Conservation (phyloP, 352 stramenopile genomes). For the Pythium aristosporum region DNA sequence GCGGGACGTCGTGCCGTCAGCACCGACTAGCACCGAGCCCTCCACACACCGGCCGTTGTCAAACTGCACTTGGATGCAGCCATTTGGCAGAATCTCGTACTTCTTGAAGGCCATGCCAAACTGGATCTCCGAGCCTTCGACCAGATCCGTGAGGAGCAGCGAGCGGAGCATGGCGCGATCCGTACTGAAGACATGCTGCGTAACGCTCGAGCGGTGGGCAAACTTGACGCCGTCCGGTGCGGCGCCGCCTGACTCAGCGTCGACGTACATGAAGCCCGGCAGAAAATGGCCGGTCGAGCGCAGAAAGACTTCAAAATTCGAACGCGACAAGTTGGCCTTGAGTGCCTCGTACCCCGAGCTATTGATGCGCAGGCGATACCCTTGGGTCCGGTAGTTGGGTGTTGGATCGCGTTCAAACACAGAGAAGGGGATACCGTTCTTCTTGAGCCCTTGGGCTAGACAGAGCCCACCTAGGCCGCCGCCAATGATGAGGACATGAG, state of each 20-base stretch:
- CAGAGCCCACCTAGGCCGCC: constrained; percentile 59
- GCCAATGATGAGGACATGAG: constrained; percentile 34
- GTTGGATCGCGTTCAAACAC: constrained; percentile 64
- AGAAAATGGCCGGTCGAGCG: constrained; percentile 53
- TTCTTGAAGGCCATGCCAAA: constrained; percentile 60
- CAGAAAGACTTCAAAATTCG: constrained; percentile 61
- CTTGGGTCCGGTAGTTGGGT: constrained; percentile 59
- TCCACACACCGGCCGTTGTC: constrained; percentile 48
- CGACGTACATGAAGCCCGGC: constrained; percentile 48
- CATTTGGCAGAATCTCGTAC: constrained; percentile 42
- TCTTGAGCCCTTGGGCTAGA: constrained; percentile 60
- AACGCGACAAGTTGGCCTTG: constrained; percentile 40
- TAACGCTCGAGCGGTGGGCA: constrained; percentile 8
- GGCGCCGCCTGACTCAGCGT: constrained; percentile 34
- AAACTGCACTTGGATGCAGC: constrained; percentile 53
- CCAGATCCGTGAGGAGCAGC: constrained; percentile 44
- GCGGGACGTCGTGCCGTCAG: constrained; percentile 58
- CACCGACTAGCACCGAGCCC: constrained; percentile 51
- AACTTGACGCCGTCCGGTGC: constrained; percentile 10
- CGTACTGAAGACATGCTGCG: constrained; percentile 27
- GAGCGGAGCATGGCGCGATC: constrained; percentile 32
- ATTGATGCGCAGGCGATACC: constrained; percentile 66
- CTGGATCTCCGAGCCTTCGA: constrained; percentile 44
- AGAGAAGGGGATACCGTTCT: constrained; percentile 59
- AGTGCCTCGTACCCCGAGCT: constrained; percentile 56